Evolutionary conservation across 2,329 filamentous ascomycete species (phyloP).

Genomic region (Aspergillus neotritici): DNA sequence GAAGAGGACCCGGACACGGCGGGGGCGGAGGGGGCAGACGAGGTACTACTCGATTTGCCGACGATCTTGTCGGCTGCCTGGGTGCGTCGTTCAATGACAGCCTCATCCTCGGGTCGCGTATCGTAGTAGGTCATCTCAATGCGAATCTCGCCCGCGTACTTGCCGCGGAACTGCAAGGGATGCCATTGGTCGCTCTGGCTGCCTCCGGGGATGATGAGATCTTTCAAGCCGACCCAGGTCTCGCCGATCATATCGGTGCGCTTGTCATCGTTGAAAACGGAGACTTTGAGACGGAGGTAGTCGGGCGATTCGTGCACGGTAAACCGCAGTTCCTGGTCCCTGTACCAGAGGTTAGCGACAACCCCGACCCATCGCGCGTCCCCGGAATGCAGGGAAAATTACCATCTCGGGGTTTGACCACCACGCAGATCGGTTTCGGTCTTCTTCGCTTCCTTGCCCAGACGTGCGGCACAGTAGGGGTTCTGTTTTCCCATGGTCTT

Average conservation of each 20-base stretch:
- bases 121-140: constrained; percentile 98
- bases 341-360: constrained; percentile 36
- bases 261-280: constrained; percentile 97
- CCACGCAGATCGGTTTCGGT: constrained; percentile 90
- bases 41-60: constrained; percentile 23
- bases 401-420: constrained; percentile 95
- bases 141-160: constrained; percentile 91
- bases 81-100: constrained; percentile 51
- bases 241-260: constrained; percentile 96
- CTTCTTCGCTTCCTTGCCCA: constrained; percentile 97
- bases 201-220: constrained; percentile 76
- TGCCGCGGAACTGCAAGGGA: constrained; percentile 75
- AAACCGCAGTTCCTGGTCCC: constrained; percentile 97
- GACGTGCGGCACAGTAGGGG: constrained; percentile 86
- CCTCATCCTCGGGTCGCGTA: constrained; percentile 74
- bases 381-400: constrained; percentile 20
- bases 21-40: constrained; percentile 9
- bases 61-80: constrained; percentile 34
- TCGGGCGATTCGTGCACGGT: constrained; percentile 93
- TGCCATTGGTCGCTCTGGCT: constrained; percentile 96
- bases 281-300: constrained; percentile 92
- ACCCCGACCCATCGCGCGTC: not conserved
- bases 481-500: constrained; percentile 99
- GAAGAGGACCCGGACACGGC: constrained; percentile 15
- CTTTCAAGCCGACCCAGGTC: constrained; percentile 76